Percentiles rank a stretch among this genome's conserved stretches.
phyloP scores from a whole-genome alignment of 306 rosid genomes.

The Cucurbita moschata region DNA sequence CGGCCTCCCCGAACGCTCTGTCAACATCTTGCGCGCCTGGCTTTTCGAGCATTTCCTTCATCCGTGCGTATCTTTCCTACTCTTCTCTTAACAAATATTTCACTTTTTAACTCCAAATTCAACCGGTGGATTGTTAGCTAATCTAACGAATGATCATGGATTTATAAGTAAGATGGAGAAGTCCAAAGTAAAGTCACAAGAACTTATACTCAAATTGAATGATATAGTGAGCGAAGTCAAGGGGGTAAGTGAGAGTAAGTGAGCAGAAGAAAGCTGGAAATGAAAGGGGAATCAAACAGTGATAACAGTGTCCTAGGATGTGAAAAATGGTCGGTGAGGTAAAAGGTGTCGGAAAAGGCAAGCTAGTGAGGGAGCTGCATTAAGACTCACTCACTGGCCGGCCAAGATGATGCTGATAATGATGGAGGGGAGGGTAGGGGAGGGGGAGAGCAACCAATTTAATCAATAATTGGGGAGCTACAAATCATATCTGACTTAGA shows the following conservation, averaged over 20 bases:
- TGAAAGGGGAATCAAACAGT: background rate
- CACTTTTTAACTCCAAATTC: too few relatives aligned
- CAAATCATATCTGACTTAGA: background rate
- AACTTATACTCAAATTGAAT: too few relatives aligned
- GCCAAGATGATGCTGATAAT: background rate
- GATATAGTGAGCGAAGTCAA: background rate
- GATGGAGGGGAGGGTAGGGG: background rate
- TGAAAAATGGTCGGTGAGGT: background rate
- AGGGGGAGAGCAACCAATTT: background rate
- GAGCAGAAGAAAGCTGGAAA: background rate
- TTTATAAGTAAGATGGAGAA: too few relatives aligned
- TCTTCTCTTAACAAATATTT: too few relatives aligned
- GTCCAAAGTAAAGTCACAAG: too few relatives aligned
- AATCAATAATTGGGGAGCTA: background rate
- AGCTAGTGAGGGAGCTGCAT: background rate
- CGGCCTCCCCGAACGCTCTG: conserved; percentile 96
- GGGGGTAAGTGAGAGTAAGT: background rate
- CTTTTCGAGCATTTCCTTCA: conserved; percentile 97
- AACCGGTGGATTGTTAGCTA: too few relatives aligned
- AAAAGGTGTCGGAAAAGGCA: conserved; percentile 4
- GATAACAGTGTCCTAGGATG: conserved; percentile 9
- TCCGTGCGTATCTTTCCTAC: conserved; percentile 43
- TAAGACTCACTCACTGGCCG: background rate
- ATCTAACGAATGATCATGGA: too few relatives aligned
- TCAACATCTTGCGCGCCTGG: conserved; percentile 92